Base-by-base conservation (phyloP, 306 rosid genomes). In the Vicia faba region DNA sequence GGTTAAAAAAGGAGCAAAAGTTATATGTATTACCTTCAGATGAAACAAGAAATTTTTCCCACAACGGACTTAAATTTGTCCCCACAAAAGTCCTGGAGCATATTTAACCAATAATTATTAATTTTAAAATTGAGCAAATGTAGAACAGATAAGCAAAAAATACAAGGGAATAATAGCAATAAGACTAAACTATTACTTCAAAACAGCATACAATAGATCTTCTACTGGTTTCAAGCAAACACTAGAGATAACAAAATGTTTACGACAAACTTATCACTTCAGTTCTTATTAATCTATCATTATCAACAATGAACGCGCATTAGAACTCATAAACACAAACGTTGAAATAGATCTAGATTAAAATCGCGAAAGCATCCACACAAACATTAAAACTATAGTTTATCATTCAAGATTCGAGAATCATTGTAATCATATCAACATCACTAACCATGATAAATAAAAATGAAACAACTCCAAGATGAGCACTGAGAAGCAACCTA, bases 11-110 rank as follows among this genome's bases (percentile, higher is more conserved):
- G 44, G 10, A 48, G 31, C 9, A 43, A 41, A 29, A 33, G n/a
- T 29, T 40, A 58, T 23, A 15, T 36, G 19, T 25, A 40, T 45
- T 92, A 92, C 98, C 98, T 81, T 87, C 86, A 45, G 93, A 82
- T 33, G 73, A 61, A 80, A 82, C 75, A 70, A 93, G 82, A 73
- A 88, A 93, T 55, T 59, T 88, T 71, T 89, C 91, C 98, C 97
- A 89, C 73, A 64, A 66, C 66, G 84, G 91, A 83, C 84, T 87
- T 75, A 93, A 82, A 75, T 93, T 93, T 80, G 97, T 89, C 43
- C 98, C 98, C 48, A 88, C 80, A 77, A 89, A 93, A 72, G 97
- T 89, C 96, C 97, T 93, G 88, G 55, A 33, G 75, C 41, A 84
- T 54, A 73, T 74, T 62, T 43, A 72, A 61, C 58, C 60, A 73